A percentile compares a stretch with the other conserved stretches of the same genome.
These are phyloP conservation scores for Trichocladium uniseriatum DNA, from an alignment of 495 filamentous ascomycete genomes.

Conservation along the genomic window DNA sequence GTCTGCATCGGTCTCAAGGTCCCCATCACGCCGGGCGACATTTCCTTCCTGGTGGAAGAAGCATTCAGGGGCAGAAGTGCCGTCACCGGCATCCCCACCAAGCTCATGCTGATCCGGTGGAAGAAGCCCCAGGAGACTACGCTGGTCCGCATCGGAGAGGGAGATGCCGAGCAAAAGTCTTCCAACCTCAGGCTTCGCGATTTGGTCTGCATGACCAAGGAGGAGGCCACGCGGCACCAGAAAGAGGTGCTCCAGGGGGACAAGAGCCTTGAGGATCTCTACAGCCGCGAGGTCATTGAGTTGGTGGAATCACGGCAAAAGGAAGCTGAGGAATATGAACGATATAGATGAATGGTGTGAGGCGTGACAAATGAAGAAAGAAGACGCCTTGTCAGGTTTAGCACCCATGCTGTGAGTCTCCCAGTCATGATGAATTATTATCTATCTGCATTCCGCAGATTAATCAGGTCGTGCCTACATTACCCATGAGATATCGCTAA, in stretches of 20 bases:
- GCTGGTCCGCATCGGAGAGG: slow-evolving; percentile 41
- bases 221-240: slow-evolving; percentile 76
- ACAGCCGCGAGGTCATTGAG: slow-evolving; percentile 53
- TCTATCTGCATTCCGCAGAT: not conserved
- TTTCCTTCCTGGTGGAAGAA: slow-evolving; percentile 82
- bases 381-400: too few relatives aligned
- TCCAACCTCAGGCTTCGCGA: slow-evolving; percentile 55
- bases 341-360: slow-evolving; percentile 12
- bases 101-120: slow-evolving; percentile 74
- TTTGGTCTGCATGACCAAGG: slow-evolving; percentile 92
- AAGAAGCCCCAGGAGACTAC: slow-evolving; percentile 39
- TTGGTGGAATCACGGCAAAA: slow-evolving; percentile 51
- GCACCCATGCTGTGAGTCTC: not conserved
- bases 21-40: slow-evolving; percentile 66
- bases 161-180: slow-evolving; percentile 61
- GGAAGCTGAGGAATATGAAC: slow-evolving; percentile 43
- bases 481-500: not conserved
- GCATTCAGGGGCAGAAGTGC: slow-evolving; percentile 77
- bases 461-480: not conserved
- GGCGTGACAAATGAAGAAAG: not conserved
- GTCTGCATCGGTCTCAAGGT: slow-evolving; percentile 59
- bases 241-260: slow-evolving; percentile 64
- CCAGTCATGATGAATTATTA: not conserved
- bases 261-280: slow-evolving; percentile 62
- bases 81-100: slow-evolving; percentile 68